phyloP scores from a whole-genome alignment of 495 filamentous ascomycete genomes.

The Tuber calosporum region DNA sequence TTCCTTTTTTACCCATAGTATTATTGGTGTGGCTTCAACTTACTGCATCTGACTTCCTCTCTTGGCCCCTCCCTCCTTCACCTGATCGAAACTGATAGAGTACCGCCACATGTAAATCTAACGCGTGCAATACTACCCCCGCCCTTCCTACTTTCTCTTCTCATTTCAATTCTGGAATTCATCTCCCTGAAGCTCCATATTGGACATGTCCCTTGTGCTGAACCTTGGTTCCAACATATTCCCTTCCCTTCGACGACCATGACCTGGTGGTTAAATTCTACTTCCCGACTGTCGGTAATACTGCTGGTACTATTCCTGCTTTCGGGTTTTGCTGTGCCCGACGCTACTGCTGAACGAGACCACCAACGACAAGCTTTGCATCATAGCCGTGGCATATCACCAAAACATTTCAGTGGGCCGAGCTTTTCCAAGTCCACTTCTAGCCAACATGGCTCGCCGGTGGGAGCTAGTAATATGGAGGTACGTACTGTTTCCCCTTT shows the following conservation, averaged over 20 bases:
- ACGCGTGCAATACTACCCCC: neutral
- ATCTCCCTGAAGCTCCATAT: neutral
- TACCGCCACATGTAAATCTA: neutral
- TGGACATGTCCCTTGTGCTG: constrained; percentile 15
- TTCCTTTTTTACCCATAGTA: neutral
- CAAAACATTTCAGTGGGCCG: constrained; percentile 7
- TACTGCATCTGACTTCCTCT: neutral
- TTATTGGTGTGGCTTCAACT: neutral
- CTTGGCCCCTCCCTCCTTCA: neutral
- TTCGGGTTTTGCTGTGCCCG: constrained; percentile 2
- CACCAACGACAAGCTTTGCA: constrained; percentile 6
- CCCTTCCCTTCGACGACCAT: neutral
- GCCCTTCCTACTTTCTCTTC: neutral
- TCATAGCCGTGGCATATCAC: neutral
- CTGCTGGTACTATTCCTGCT: constrained; percentile 20
- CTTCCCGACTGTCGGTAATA: constrained; percentile 4
- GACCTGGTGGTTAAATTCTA: constrained; percentile 7
- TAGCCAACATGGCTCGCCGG: neutral
- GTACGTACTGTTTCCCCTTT: constrained; percentile 13
- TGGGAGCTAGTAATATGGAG: constrained; percentile 22
- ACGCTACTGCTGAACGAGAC: constrained; percentile 17
- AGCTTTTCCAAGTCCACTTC: neutral
- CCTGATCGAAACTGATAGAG: neutral
- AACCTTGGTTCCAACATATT: neutral
- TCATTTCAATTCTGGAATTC: neutral